These are phyloP conservation scores for Diospyros kaki DNA, from an alignment of 148 eudicot genomes.

Conservation along the genomic window DNA sequence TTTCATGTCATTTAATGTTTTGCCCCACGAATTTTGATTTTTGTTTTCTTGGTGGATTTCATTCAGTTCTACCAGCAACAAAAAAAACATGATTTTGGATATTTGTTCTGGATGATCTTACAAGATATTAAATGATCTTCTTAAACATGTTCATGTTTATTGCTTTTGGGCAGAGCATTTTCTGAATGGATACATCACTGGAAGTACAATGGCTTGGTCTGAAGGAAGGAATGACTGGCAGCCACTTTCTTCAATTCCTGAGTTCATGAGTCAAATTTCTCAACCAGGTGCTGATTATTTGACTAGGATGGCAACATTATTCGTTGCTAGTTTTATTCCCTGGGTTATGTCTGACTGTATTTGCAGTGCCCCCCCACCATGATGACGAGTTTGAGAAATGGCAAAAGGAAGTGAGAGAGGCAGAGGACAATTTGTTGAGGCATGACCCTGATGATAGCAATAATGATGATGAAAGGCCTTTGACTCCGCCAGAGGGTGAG, in stretches of 20 bases:
- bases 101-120: slow-evolving; percentile 31
- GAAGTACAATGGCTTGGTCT: slow-evolving; percentile 79
- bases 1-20: background rate
- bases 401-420: slow-evolving; percentile 77
- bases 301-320: slow-evolving; percentile 22
- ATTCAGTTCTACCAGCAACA: slow-evolving; percentile 39
- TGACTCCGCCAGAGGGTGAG: slow-evolving; percentile 92
- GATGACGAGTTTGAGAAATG: slow-evolving; percentile 82
- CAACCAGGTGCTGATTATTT: slow-evolving; percentile 33
- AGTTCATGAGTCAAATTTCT: slow-evolving; percentile 40
- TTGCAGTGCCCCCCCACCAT: slow-evolving; percentile 47
- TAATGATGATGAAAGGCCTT: slow-evolving; percentile 66
- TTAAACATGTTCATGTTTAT: slow-evolving; percentile 55
- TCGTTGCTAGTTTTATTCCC: slow-evolving; percentile 3
- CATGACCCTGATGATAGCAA: slow-evolving; percentile 21
- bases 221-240: slow-evolving; percentile 93
- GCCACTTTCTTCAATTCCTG: slow-evolving; percentile 71
- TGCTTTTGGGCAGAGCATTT: slow-evolving; percentile 78
- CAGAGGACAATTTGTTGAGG: slow-evolving; percentile 43
- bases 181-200: slow-evolving; percentile 60
- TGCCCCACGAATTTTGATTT: slow-evolving; percentile 13
- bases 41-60: slow-evolving; percentile 29
- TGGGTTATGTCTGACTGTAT: slow-evolving; percentile 10
- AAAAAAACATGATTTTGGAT: slow-evolving; percentile 34
- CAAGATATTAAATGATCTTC: slow-evolving; percentile 35